Conservation (phyloP, 208 protist species). For the Leishmania major region DNA sequence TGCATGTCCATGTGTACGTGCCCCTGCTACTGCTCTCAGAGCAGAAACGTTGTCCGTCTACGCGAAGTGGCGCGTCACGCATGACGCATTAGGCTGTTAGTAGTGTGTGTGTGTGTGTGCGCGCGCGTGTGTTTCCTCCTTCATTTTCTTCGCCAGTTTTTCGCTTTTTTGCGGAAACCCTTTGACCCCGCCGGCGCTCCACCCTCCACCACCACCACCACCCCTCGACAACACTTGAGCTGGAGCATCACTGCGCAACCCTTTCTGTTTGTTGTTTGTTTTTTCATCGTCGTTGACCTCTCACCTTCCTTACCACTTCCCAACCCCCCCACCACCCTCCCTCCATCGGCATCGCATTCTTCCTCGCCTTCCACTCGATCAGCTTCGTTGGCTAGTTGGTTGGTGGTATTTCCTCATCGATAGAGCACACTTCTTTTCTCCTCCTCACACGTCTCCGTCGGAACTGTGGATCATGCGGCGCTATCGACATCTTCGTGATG, state of each 20-base stretch:
- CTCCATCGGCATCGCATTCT: background rate
- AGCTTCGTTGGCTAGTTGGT: constrained; percentile 1
- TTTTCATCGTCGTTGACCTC: background rate
- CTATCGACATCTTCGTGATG: constrained; percentile 3
- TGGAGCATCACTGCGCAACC: background rate
- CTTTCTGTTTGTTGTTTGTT: background rate
- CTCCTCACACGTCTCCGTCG: constrained; percentile 11
- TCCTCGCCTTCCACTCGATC: background rate
- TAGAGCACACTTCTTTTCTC: background rate
- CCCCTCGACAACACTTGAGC: background rate
- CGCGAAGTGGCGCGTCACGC: background rate
- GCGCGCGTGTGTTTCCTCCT: background rate
- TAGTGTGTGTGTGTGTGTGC: background rate
- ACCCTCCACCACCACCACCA: background rate
- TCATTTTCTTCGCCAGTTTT: background rate
- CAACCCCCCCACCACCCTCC: background rate
- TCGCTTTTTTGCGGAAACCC: no score
- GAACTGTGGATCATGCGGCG: background rate
- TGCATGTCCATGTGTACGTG: background rate
- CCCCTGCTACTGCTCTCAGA: background rate
- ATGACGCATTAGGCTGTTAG: background rate
- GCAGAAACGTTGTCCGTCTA: background rate
- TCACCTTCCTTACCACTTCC: no score
- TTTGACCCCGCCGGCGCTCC: background rate
- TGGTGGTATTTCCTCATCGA: background rate